Evolutionary conservation across 805 yeast genomes (phyloP).

Genomic region (Metahyphopichia silvanorum): DNA sequence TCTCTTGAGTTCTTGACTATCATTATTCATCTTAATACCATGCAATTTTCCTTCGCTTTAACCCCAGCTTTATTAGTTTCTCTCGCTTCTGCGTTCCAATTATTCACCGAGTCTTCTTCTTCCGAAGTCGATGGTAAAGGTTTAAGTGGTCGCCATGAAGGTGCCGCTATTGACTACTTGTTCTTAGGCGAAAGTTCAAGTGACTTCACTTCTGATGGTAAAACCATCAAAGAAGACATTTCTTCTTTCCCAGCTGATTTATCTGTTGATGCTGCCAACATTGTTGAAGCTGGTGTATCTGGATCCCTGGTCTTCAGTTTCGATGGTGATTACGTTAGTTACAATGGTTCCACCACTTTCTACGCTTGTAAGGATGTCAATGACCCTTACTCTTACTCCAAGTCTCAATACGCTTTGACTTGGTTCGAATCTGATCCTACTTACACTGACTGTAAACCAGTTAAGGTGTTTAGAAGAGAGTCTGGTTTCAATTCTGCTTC

Average conservation of each 20-base stretch:
- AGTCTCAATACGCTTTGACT: slow-evolving; percentile 12
- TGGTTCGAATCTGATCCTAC: slow-evolving; percentile 1
- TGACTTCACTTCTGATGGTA: slow-evolving; percentile 16
- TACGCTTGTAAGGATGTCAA: slow-evolving; percentile 23
- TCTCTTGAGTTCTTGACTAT: too few relatives aligned
- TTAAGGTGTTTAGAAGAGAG: slow-evolving; percentile 22
- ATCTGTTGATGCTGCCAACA: too few relatives aligned
- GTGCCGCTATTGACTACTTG: slow-evolving; percentile 43
- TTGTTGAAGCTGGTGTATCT: slow-evolving; percentile 10
- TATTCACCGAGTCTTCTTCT: slow-evolving; percentile 22
- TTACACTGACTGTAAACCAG: background rate
- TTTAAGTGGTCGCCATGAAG: slow-evolving; percentile 34
- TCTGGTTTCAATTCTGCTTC: slow-evolving; percentile 41
- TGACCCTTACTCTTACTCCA: slow-evolving; percentile 27
- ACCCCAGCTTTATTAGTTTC: slow-evolving; percentile 5
- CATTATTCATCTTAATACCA: too few relatives aligned
- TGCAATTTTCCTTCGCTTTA: slow-evolving; percentile 1
- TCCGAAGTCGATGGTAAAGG: slow-evolving; percentile 23
- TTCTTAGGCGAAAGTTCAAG: slow-evolving; percentile 22
- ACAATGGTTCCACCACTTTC: slow-evolving; percentile 16
- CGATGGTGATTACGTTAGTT: slow-evolving; percentile 12
- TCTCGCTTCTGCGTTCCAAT: slow-evolving; percentile 9
- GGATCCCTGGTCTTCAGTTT: slow-evolving; percentile 7
- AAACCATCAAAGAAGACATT: too few relatives aligned
- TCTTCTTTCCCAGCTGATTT: background rate